phyloP scores from a whole-genome alignment of 495 filamentous ascomycete species.

The Chaetomium tenue region DNA sequence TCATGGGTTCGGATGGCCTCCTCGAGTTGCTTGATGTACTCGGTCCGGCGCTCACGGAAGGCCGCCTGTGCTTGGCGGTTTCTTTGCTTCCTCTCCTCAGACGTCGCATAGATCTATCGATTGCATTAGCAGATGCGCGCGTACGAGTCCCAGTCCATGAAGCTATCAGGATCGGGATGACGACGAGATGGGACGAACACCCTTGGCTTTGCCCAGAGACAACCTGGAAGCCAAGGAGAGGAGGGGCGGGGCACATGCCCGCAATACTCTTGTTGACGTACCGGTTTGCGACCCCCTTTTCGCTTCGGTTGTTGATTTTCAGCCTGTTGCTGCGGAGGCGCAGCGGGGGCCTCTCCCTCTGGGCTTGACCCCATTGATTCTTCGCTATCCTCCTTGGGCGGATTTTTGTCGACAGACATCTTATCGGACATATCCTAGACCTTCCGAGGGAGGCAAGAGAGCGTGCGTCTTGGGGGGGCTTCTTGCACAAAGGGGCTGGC shows the following conservation, averaged over 20 bases:
- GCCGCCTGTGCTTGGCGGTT: conserved; percentile 97
- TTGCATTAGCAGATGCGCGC: conserved; percentile 29
- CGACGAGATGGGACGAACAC: conserved; percentile 1
- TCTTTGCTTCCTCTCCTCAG: conserved; percentile 95
- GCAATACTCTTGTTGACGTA: conserved; percentile 47
- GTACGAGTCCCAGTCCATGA: background rate
- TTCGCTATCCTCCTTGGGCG: conserved; percentile 50
- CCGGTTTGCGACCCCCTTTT: conserved; percentile 95
- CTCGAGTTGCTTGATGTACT: conserved; percentile 99
- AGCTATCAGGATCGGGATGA: conserved; percentile 23
- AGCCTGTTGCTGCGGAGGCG: conserved; percentile 38
- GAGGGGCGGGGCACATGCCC: background rate
- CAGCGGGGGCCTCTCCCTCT: conserved; percentile 47
- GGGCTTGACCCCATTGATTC: conserved; percentile 57
- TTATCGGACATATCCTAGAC: conserved; percentile 53
- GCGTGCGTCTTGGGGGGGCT: background rate
- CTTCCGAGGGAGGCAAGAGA: background rate
- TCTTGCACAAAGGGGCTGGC: background rate
- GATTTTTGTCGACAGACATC: conserved; percentile 61
- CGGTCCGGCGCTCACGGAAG: conserved; percentile 92
- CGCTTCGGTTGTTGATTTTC: conserved; percentile 66
- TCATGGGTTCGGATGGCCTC: conserved; percentile 97
- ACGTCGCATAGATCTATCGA: conserved; percentile 90
- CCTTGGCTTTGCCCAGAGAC: conserved; percentile 6
- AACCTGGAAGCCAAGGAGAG: conserved; percentile 21